These are phyloP conservation scores for Annulohypoxylon bovei DNA, from an alignment of 495 filamentous ascomycete genomes.

Conservation along the genomic window DNA sequence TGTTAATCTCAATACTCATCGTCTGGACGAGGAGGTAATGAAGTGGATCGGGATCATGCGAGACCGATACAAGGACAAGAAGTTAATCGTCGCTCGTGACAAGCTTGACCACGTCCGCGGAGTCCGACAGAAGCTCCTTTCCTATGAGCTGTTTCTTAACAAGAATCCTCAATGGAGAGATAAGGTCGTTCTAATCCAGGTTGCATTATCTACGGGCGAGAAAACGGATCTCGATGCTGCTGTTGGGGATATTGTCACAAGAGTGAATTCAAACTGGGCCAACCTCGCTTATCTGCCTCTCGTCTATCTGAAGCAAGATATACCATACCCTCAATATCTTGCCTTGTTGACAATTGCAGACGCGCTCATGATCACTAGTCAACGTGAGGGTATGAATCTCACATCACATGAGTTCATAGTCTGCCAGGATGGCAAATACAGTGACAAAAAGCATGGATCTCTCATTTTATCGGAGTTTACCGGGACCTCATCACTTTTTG, in stretches of 20 bases:
- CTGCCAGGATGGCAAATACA: conserved; percentile 85
- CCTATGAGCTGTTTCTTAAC: conserved; percentile 93
- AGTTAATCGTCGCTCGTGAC: conserved; percentile 88
- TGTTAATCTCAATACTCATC: conserved; percentile 72
- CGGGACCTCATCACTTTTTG: conserved; percentile 86
- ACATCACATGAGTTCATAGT: conserved; percentile 92
- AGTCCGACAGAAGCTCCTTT: conserved; percentile 89
- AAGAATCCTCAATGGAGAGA: conserved; percentile 89
- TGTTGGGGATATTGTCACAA: conserved; percentile 89
- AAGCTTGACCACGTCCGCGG: conserved; percentile 92
- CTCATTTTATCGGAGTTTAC: conserved; percentile 95
- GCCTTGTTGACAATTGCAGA: conserved; percentile 88
- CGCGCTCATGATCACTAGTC: conserved; percentile 88
- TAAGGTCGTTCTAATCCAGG: conserved; percentile 89
- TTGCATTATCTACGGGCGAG: conserved; percentile 87
- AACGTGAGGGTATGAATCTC: conserved; percentile 95
- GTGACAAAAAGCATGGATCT: conserved; percentile 80
- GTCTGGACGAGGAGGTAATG: conserved; percentile 75
- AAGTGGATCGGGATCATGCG: conserved; percentile 81
- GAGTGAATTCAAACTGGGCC: conserved; percentile 88
- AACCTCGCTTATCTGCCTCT: conserved; percentile 89
- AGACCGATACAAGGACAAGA: conserved; percentile 83
- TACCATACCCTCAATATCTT: conserved; percentile 88
- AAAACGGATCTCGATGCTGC: conserved; percentile 85
- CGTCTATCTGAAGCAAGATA: conserved; percentile 94